Percentiles rank a stretch among this genome's conserved stretches.
These are phyloP conservation scores for Paecilomyces niveus DNA, from an alignment of 2,329 filamentous ascomycete species.

Conservation along the genomic window DNA sequence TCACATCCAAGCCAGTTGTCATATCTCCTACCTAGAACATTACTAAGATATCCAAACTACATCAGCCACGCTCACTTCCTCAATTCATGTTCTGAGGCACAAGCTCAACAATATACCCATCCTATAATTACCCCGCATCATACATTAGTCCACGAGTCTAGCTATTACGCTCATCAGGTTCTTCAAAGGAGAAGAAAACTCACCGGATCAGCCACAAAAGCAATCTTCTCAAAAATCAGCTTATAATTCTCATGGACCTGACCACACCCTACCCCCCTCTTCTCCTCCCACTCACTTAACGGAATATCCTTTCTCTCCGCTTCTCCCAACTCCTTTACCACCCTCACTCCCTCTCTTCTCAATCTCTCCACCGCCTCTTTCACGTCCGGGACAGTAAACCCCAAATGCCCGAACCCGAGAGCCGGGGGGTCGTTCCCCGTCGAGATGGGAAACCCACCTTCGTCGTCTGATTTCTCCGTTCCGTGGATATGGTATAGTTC, in stretches of 20 bases:
- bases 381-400: constrained; percentile 33
- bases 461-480: constrained; percentile 17
- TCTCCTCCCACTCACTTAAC: constrained; percentile 27
- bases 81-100: not conserved
- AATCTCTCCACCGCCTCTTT: constrained; percentile 21
- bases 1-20: too few relatives aligned
- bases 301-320: constrained; percentile 22
- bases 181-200: constrained; percentile 9
- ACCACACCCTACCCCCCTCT: constrained; percentile 22
- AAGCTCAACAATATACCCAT: not conserved
- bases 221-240: constrained; percentile 28
- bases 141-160: not conserved
- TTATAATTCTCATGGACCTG: constrained; percentile 27
- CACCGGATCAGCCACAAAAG: constrained; percentile 34
- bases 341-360: constrained; percentile 18
- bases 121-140: not conserved
- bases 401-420: constrained; percentile 32
- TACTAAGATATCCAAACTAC: too few relatives aligned
- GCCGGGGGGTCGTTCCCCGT: constrained; percentile 28
- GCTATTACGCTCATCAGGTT: too few relatives aligned
- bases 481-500: constrained; percentile 33
- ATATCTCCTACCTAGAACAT: too few relatives aligned
- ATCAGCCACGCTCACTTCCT: not conserved
- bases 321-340: constrained; percentile 30
- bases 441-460: constrained; percentile 11